These are phyloP conservation scores for Wickerhamiella nectarea DNA, from an alignment of 805 yeast genomes.

Conservation along the genomic window DNA sequence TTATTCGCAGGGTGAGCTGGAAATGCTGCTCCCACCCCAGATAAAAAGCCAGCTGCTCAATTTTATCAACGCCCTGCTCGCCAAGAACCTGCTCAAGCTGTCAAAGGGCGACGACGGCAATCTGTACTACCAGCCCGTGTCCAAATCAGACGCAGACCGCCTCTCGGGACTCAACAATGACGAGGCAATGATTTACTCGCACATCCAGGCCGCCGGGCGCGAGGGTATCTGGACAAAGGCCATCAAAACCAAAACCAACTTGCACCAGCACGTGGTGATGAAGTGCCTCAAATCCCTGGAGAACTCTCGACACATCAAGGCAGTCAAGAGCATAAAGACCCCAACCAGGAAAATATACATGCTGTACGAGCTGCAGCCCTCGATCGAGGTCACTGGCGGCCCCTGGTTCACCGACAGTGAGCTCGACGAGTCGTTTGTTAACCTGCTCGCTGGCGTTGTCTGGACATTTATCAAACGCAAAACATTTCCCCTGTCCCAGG, in stretches of 20 bases:
- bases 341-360: conserved; percentile 94
- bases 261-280: conserved; percentile 82
- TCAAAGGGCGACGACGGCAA: conserved; percentile 48
- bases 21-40: conserved; percentile 32
- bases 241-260: conserved; percentile 70
- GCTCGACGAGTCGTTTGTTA: conserved; percentile 85
- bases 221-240: conserved; percentile 97
- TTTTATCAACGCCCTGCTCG: conserved; percentile 34
- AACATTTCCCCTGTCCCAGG: conserved; percentile 64
- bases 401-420: conserved; percentile 98
- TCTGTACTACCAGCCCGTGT: conserved; percentile 62
- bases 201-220: conserved; percentile 83
- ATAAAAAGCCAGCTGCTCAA: conserved; percentile 33
- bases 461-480: conserved; percentile 75
- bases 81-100: conserved; percentile 51
- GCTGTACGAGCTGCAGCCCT: conserved; percentile 87
- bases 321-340: conserved; percentile 74
- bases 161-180: conserved; percentile 69
- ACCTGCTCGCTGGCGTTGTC: conserved; percentile 63
- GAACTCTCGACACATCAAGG: conserved; percentile 67
- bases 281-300: conserved; percentile 74
- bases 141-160: conserved; percentile 58
- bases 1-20: conserved; percentile 59
- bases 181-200: conserved; percentile 80
- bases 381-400: conserved; percentile 94